Evolutionary conservation across 2,329 filamentous ascomycete genomes (phyloP), one percentile per base, ranked within the genome.

Genomic region (Fusarium avenaceum): DNA sequence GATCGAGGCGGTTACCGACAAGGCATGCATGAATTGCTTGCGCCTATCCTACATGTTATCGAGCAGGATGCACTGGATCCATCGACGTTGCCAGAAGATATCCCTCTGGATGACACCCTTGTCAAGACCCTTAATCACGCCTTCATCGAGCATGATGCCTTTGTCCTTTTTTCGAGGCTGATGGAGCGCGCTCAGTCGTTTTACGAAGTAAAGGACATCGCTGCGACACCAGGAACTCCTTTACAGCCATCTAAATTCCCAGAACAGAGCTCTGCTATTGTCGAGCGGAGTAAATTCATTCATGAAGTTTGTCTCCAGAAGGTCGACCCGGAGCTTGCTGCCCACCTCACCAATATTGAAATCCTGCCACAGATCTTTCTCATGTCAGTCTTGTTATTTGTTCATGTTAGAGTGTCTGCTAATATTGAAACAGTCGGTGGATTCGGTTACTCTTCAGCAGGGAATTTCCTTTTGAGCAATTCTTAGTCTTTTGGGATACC

Each of bases 311-410:
- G 92, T 51, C 82, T 99, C 44, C 88, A 88, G 59, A 90, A 89
- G 67, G 85, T 93, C 30, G 96, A 98, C 75, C 90, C 92, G n/a
- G 91, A 94, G 74, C 85, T 98, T 28, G 91, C 93, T 15, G 84
- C 85, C 24, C 94, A 98, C 77, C 85, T 99, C 19, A 90, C 89
- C 60, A 87, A 88, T 62, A 90, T 97, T 46, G 95, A 97, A 63
- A 90, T 99, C 64, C 81, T 97, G n/a, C 96, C 96, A 2, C 96
- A 99, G 74, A 95, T 99, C 50, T 99, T 98, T 75, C 82, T 98
- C 24, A 96, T 98, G 92, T 96, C 80, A 78, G 85, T 77, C 11
- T 33, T 13, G 6, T 4, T 17, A 22, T n/a, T 7, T 28, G 17
- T 20, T 13, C 10, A 24, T 5, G 8, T 14, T n/a, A 5, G 20